Evolutionary conservation across 1,284 basidiomycete genomes (phyloP).

Genomic region (Amylostereum areolatum): DNA sequence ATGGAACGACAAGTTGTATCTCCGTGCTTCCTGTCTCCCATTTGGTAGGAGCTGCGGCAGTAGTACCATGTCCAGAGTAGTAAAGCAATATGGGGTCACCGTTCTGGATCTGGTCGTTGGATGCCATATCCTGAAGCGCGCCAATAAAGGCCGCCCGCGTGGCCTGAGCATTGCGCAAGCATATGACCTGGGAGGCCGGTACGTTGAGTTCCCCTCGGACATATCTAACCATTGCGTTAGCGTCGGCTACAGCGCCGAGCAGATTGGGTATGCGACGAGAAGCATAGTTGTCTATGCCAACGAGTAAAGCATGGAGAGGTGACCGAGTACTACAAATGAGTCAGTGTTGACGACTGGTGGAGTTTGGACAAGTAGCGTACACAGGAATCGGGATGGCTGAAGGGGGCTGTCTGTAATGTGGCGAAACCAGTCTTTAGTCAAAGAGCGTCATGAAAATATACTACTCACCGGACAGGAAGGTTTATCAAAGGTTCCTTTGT

Average conservation of each 20-base stretch:
- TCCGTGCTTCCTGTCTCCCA: slow-evolving; percentile 3
- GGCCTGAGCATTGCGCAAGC: slow-evolving; percentile 18
- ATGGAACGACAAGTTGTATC: slow-evolving; percentile 20
- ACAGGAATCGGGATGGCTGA: not conserved
- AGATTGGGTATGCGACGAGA: not conserved
- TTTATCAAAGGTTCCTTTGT: not conserved
- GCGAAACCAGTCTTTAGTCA: not conserved
- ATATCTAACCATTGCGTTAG: slow-evolving; percentile 8
- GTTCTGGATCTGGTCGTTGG: slow-evolving; percentile 11
- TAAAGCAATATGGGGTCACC: slow-evolving; percentile 23
- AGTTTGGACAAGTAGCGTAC: not conserved
- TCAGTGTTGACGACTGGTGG: not conserved
- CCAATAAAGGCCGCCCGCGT: slow-evolving; percentile 17
- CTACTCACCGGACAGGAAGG: not conserved
- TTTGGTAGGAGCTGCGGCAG: slow-evolving; percentile 2
- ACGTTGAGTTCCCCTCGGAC: not conserved
- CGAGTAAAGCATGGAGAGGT: slow-evolving; percentile 15
- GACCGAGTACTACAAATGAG: not conserved
- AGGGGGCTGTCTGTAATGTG: not conserved
- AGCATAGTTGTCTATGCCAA: slow-evolving; percentile 20
- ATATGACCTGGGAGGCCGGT: slow-evolving; percentile 10
- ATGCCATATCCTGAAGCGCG: slow-evolving; percentile 10
- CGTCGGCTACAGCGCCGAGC: slow-evolving; percentile 17
- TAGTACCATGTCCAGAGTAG: slow-evolving; percentile 22
- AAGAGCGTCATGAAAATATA: not conserved